Conservation (phyloP, 2,329 filamentous ascomycete genomes). For the Diaporthe sp. region DNA sequence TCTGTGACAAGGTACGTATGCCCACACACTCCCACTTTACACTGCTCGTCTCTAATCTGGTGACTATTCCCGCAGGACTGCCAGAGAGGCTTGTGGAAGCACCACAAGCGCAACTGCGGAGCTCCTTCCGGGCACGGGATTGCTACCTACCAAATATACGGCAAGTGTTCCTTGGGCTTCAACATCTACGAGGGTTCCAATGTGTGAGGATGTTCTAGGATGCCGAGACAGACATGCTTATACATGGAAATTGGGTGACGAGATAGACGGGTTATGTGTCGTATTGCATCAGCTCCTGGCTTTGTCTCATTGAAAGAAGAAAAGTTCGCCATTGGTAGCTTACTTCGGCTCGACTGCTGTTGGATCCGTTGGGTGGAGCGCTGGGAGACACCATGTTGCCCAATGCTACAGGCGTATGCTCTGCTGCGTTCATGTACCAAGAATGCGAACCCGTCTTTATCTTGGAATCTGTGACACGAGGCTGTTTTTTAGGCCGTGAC, state of each 20-base stretch:
- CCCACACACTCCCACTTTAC: background rate
- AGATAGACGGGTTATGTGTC: too few relatives aligned
- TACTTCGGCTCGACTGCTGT: background rate
- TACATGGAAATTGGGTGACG: background rate
- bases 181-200: background rate
- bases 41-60: background rate
- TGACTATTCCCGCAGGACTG: constrained; percentile 32
- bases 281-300: background rate
- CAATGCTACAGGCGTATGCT: background rate
- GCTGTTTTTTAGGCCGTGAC: background rate
- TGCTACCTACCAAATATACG: background rate
- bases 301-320: background rate
- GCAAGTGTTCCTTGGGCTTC: background rate
- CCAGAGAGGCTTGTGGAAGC: constrained; percentile 40
- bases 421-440: background rate
- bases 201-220: background rate
- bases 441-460: background rate
- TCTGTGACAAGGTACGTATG: constrained; percentile 39
- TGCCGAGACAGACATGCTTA: too few relatives aligned
- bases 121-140: background rate
- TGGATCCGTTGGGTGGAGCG: too few relatives aligned
- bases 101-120: constrained; percentile 40
- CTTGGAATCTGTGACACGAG: too few relatives aligned
- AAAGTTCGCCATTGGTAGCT: background rate
- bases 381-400: background rate